Base-by-base conservation (phyloP, 345 rosid species). In the Linum usitatissimum region DNA sequence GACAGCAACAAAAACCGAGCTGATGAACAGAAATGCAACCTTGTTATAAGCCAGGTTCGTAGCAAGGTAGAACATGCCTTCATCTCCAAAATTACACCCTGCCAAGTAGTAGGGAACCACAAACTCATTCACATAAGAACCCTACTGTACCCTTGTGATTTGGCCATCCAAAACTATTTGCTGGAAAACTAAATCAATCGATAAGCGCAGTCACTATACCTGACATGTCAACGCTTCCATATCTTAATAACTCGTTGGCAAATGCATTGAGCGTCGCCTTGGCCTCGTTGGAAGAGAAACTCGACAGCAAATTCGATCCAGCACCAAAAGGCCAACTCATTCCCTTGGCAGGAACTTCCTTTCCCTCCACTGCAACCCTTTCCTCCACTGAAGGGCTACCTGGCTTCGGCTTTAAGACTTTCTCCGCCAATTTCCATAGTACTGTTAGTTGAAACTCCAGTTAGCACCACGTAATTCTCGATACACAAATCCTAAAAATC, bases 11-110 rank as follows among this genome's bases (percentile, higher is more conserved):
- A 65, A 9, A 57, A 5, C 39, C 5, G 30, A 18, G 18, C 21
- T 30, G 51, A 57, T 39, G 21, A 63, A 73, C 2, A 66, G 51
- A 68, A 63, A 54, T 62, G 21, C 49, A 67, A 89, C 96, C 93
- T 87, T 87, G 77, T 92, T 92, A 76, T 92, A 92, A 14, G 87
- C 96, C 71, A 92, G 79, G 75, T 96, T 83, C 79, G 87, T 93
- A 21, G 91, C 83, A 60, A 92, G 91, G 59, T 87, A 87, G 78
- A 84, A 81, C 18, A 92, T 53, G 38, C 98, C 98, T 72, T 87
- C 96, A 72, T 92, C 98, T 67, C 98, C 98, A 72, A 92, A 89
- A 68, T 84, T 85, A 69, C 86, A 80, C 19, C 98, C 96, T 92
- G 78, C 76, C 59, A 68, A 55, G 68, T 68, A 67, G 23, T 18